Base-by-base conservation (phyloP, 2,329 filamentous ascomycete species). In the Allantophomopsis lycopodina region DNA sequence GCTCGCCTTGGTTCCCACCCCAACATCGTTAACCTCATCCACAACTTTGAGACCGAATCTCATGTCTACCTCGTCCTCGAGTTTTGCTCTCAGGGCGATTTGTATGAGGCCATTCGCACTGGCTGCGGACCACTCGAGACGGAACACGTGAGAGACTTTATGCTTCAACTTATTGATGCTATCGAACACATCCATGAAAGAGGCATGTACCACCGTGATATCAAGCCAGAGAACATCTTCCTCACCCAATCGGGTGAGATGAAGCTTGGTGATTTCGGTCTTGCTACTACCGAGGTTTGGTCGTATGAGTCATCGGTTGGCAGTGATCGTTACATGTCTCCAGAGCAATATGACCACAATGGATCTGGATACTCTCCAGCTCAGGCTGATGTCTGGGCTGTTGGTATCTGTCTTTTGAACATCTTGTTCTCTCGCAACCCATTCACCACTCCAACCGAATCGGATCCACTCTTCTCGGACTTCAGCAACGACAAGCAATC, bases 181-280 rank as follows among this genome's bases (percentile, higher is more conserved):
- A 83, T 98, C 37, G 79, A 84, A 46, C 88, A 86, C 61, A 86
- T 94, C 63, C 91, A 98, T 60, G 72, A 74, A 46, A 88, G 88
- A 60, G 88, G 86, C 48, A 76, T 96, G 56, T 95, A 87, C 60
- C 91, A 98, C 58, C 84, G 91, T 45, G 91, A 98, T 61, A 95
- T 98, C 74, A 98, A 98, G 67, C 91, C 91, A 0, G 91, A 98
- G 71, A 98, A 98, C 68, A 94, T 98, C 60, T 96, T 98, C 60
- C 71, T 98, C 47, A 83, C 79, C 43, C 75, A 88, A 44, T 75
- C 81, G 49, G 89, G 89, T 40, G 73, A 80, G 32, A 83, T 96
- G 83, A 98, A 98, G 66, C 77, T 98, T 30, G 91, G 91, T 54
- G 91, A 98, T 61, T 94, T 96, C 58, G 91, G 91, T 40, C 70